Evolutionary conservation across 2,329 filamentous ascomycete species (phyloP), one percentile per base, ranked within the genome.

Genomic region (Rachicladosporium sp.): DNA sequence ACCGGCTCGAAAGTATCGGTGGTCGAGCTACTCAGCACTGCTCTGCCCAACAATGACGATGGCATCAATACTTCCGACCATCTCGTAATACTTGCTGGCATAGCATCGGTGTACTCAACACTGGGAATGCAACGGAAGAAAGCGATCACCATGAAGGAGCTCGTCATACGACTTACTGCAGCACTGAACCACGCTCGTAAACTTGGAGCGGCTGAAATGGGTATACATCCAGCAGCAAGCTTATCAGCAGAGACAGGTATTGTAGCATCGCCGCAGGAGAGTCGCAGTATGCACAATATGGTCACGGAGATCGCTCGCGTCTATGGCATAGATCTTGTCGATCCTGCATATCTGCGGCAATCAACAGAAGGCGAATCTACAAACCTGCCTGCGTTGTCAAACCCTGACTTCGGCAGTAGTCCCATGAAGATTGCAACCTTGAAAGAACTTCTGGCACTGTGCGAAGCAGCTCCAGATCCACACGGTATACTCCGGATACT

Each of bases 201-300:
- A 35, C 74, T 89, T 35, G 89, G 89, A 27, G 91, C 91, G 31
- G 88, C 91, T n/a, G 91, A 96, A 56, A 84, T 91, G 53, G 91
- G 89, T 3, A 85, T 98, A 29, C 89, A 96, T 62, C 91, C 91
- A 31, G 89, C 89, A 11, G 86, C 89, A 7, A 88, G 86, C 0
- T 66, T 95, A 37, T 79, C 86, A 19, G 79, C 80, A 9, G 65
- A 91, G 23, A 81, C 78, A 47, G 51, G 39, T 39, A 37, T 54
- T 5, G 21, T 47, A 6, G 36, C 38, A 8, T 41, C 40, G 10
- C 45, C 43, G 2, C 48, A 48, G 19, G 51, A 53, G 32, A 51
- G 43, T 29, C 39, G 35, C 33, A 52, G 53, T 10, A 37, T 57
- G 33, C 44, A 50, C 11, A 44, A 48, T 10, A 41, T 58, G 37